A percentile compares a stretch with the other conserved stretches of the same genome.
Evolutionary conservation across 2,329 filamentous ascomycete species (phyloP).

Genomic region (Chaetomiaceae sp.): DNA sequence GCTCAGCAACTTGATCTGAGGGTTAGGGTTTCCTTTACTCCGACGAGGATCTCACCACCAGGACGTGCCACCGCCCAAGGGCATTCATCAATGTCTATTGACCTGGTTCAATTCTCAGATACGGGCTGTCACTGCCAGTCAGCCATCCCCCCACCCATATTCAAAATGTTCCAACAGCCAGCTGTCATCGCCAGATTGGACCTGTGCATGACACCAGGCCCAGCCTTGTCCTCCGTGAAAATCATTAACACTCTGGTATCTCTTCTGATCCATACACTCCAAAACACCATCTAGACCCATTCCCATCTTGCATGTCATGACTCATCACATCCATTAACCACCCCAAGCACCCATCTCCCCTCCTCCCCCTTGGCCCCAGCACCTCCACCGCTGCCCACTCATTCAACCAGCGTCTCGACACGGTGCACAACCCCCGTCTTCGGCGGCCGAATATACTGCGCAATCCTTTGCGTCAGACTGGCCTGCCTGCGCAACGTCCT

Average conservation of each 20-base stretch:
- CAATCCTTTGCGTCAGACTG: conserved; percentile 44
- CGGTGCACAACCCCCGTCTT: neutral
- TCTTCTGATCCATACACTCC: too few species aligned
- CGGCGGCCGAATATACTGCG: conserved; percentile 38
- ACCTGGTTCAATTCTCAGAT: neutral
- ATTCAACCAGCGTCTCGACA: conserved; percentile 10
- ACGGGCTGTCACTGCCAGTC: neutral
- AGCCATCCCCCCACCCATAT: too few species aligned
- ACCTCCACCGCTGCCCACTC: neutral
- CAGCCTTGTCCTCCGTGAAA: neutral
- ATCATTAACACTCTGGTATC: neutral
- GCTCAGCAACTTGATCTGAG: too few species aligned
- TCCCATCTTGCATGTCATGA: neutral
- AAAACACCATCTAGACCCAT: neutral
- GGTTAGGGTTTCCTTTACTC: too few species aligned
- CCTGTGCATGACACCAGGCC: neutral
- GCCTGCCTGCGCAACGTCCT: conserved; percentile 24
- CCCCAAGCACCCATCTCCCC: too few species aligned
- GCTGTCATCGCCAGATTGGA: neutral
- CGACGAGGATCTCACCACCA: too few species aligned
- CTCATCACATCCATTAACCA: neutral
- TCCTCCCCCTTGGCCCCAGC: too few species aligned
- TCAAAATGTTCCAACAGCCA: too few species aligned
- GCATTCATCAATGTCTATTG: too few species aligned
- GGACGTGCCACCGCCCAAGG: too few species aligned